Percentiles rank a stretch among this genome's conserved stretches.
These are phyloP conservation scores for Trichocladium antarcticum DNA, from an alignment of 495 filamentous ascomycete genomes.

Conservation along the genomic window DNA sequence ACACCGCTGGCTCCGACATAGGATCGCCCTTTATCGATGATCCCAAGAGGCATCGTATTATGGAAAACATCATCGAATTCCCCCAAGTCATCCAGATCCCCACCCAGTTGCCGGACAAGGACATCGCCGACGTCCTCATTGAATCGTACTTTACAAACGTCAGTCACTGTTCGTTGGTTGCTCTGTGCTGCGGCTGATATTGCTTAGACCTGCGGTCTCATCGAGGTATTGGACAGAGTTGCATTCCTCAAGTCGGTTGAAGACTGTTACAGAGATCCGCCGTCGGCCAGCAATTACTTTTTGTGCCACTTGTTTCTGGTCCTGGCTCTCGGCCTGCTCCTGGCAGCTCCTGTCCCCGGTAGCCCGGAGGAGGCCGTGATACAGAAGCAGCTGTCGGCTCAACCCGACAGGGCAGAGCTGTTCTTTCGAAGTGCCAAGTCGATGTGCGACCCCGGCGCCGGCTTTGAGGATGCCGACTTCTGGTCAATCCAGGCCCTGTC, in stretches of 20 bases:
- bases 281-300: slow-evolving; percentile 36
- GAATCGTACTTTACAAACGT: slow-evolving; percentile 52
- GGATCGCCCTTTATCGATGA: slow-evolving; percentile 57
- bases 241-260: slow-evolving; percentile 41
- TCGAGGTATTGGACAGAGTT: slow-evolving; percentile 45
- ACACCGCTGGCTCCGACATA: slow-evolving; percentile 43
- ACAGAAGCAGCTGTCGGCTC: slow-evolving; percentile 35
- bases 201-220: slow-evolving; percentile 43
- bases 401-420: slow-evolving; percentile 43
- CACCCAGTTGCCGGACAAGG: slow-evolving; percentile 43
- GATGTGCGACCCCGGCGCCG: slow-evolving; percentile 42
- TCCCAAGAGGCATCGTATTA: slow-evolving; percentile 55
- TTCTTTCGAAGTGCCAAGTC: slow-evolving; percentile 50
- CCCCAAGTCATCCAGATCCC: slow-evolving; percentile 36
- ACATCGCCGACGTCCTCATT: slow-evolving; percentile 44
- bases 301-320: slow-evolving; percentile 49
- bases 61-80: slow-evolving; percentile 47
- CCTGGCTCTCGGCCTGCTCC: slow-evolving; percentile 47
- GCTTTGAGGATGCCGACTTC: slow-evolving; percentile 51
- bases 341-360: slow-evolving; percentile 42
- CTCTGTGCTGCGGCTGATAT: slow-evolving; percentile 8
- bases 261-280: slow-evolving; percentile 42
- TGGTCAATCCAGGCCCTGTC: slow-evolving; percentile 53
- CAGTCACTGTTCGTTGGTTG: slow-evolving; percentile 10
- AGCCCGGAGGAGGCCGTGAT: slow-evolving; percentile 41